Conservation (phyloP, 2,329 filamentous ascomycete species). For the Talaromyces islandicus region DNA sequence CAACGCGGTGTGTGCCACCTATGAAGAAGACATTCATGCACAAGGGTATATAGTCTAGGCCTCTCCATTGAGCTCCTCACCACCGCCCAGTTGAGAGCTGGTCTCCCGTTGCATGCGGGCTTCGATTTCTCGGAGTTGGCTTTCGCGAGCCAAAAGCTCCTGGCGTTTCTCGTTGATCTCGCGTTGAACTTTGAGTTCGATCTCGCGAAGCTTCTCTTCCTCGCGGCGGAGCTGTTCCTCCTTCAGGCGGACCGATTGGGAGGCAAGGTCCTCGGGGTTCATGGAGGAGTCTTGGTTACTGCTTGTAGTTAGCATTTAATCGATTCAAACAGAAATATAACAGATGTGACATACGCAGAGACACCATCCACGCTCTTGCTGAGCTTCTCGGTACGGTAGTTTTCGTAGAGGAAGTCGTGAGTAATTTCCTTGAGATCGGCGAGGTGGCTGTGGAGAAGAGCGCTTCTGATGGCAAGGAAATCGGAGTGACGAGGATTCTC, state of each 20-base stretch:
- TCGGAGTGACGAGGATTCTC: conserved; percentile 99
- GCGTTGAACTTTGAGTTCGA: conserved; percentile 98
- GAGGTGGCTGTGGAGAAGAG: conserved; percentile 93
- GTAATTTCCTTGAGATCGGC: conserved; percentile 99
- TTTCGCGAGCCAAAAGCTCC: conserved; percentile 93
- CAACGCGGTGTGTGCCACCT: conserved; percentile 23
- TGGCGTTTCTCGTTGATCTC: conserved; percentile 99
- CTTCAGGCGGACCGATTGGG: conserved; percentile 97
- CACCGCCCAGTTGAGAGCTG: conserved; percentile 33
- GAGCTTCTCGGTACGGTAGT: conserved; percentile 99
- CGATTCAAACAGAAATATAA: conserved; percentile 15
- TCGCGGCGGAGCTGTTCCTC: conserved; percentile 98
- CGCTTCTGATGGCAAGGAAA: conserved; percentile 94
- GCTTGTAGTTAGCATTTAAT: conserved; percentile 31
- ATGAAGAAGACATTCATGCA: conserved; percentile 21
- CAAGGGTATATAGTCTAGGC: conserved; percentile 27
- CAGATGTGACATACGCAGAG: conserved; percentile 64
- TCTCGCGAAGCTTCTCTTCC: conserved; percentile 99
- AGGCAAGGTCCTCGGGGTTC: conserved; percentile 95
- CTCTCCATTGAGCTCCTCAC: conserved; percentile 26
- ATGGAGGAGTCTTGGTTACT: conserved; percentile 68
- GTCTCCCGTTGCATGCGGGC: conserved; percentile 90
- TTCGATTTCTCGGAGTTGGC: conserved; percentile 97
- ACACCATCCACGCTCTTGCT: conserved; percentile 92
- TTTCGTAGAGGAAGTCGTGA: conserved; percentile 99